These are phyloP conservation scores for Zygoascus bituminiphila DNA, from an alignment of 805 yeast species.

Conservation along the genomic window DNA sequence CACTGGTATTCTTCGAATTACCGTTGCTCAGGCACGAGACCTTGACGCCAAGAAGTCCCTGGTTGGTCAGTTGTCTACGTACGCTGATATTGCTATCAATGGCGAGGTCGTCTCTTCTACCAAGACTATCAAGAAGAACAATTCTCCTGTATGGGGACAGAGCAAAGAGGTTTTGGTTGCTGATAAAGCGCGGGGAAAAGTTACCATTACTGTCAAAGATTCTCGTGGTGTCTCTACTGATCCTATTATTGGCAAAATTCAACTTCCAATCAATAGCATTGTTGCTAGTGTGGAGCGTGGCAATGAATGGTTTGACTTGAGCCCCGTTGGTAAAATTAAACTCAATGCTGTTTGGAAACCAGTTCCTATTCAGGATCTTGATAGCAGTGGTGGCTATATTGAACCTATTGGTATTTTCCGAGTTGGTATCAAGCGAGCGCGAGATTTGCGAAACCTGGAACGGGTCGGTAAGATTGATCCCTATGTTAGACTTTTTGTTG, in stretches of 20 bases:
- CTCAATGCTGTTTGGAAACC: constrained; percentile 79
- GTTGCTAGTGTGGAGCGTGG: constrained; percentile 73
- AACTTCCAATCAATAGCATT: constrained; percentile 46
- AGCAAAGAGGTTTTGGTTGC: constrained; percentile 59
- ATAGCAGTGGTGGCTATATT: constrained; percentile 74
- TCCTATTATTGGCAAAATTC: constrained; percentile 48
- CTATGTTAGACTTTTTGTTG: constrained; percentile 69
- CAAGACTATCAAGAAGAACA: constrained; percentile 47
- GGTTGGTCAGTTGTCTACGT: constrained; percentile 51
- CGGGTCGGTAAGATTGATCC: constrained; percentile 90
- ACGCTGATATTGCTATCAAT: constrained; percentile 62
- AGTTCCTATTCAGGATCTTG: constrained; percentile 58
- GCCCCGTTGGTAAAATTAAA: constrained; percentile 60
- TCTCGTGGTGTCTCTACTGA: constrained; percentile 50
- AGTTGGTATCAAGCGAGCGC: constrained; percentile 57
- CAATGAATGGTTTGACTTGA: constrained; percentile 66
- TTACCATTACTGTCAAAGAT: constrained; percentile 59
- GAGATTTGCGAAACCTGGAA: constrained; percentile 74
- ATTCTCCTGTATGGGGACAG: constrained; percentile 59
- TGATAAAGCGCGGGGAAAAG: constrained; percentile 62
- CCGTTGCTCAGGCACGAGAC: constrained; percentile 54
- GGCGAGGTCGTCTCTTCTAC: constrained; percentile 54
- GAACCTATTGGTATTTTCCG: constrained; percentile 92
- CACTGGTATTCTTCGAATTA: constrained; percentile 80
- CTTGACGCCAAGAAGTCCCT: constrained; percentile 32